Evolutionary conservation across 2,329 filamentous ascomycete genomes (phyloP), one percentile per base, ranked within the genome.

Genomic region (Diplodia scrobiculata): DNA sequence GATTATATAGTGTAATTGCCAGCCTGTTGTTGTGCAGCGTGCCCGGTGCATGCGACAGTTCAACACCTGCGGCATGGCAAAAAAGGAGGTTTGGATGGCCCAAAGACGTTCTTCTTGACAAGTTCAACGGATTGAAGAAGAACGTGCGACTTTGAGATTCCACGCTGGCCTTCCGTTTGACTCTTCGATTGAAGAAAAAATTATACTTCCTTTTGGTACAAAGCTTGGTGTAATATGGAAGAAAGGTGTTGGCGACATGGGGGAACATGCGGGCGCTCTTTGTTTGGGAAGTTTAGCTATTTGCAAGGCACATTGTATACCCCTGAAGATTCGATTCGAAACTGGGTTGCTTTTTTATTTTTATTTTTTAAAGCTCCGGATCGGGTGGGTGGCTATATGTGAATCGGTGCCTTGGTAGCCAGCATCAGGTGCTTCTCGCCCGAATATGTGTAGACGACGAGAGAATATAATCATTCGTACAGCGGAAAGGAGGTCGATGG

Each of bases 251-350:
- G 55, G 55, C 38, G 38, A 58, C 21, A 45, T 41, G 54, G 54
- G 19, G 21, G 52, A 34, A 48, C 25, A 60, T 60, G 10, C n/a
- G 34, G 41, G 55, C 55, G 55, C 55, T 60, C 55, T 60, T 60
- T 60, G 41, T 7, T 45, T 51, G n/a, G 54, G 54, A 45, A 41
- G n/a, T 58, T 48, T 48, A 60, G 55, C 55, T 60, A 29, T 59
- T 60, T 48, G 55, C 55, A 47, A 34, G 38, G 55, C 55, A 60
- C 50, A 60, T 60, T 60, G 55, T 60, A 60, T 60, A 60, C 55
- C 55, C 55, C 55, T 41, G 55, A 41, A 25, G 55, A 55, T 38
- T 48, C 55, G 47, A 60, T 60, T 60, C 36, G 41, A 60, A 48
- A 59, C n/a, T 55, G 29, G 32, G 32, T 45, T 41, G 34, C 17